Evolutionary conservation across 371 early-diverging fungal genomes (phyloP), one percentile per base, ranked within the genome.

Genomic region (Rhizomucor pusillus): DNA sequence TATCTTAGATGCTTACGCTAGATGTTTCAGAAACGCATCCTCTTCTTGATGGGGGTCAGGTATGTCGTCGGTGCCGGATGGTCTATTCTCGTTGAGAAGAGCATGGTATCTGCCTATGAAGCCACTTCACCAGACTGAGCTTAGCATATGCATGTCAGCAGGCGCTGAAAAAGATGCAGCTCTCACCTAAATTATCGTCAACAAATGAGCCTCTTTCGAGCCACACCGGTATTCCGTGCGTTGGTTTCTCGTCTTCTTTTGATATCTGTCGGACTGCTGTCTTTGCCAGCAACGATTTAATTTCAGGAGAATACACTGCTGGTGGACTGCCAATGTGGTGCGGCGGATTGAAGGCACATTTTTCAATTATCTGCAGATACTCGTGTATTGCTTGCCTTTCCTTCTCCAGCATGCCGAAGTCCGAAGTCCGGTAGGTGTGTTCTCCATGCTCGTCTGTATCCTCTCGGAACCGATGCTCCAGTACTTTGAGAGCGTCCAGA

Each of bases 21-120:
- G 62, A 18, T 54, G 60, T 35, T 63, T 57, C 43, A 75, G 55
- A 44, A 80, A 80, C 46, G 65, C 73, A 43, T 73, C 66, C 39
- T 69, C 69, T 50, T 80, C 73, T 41, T 66, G 53, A n/a, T 60
- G 44, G n/a, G 80, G 80, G 58, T 73, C 60, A 1, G 75, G 74
- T 46, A 77, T 50, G 34, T n/a, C 3, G n/a, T 25, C 34, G 18
- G 35, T 22, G 2, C 33, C 36, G 41, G 41, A 20, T 7, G 59
- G 64, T 45, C 67, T 52, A 47, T 71, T 69, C 37, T 68, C 71
- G n/a, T 60, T 45, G 14, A 75, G 47, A 29, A 79, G 60, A n/a
- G 73, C 71, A 63, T 75, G 66, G 47, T 67, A 75, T 51, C 72
- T 65, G 43, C 67, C 73, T 71, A 60, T 46, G 43, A 56, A 24